Evolutionary conservation across 2,329 filamentous ascomycete species (phyloP), one percentile per base, ranked within the genome.

Genomic region (Tolypocladium amazonense): DNA sequence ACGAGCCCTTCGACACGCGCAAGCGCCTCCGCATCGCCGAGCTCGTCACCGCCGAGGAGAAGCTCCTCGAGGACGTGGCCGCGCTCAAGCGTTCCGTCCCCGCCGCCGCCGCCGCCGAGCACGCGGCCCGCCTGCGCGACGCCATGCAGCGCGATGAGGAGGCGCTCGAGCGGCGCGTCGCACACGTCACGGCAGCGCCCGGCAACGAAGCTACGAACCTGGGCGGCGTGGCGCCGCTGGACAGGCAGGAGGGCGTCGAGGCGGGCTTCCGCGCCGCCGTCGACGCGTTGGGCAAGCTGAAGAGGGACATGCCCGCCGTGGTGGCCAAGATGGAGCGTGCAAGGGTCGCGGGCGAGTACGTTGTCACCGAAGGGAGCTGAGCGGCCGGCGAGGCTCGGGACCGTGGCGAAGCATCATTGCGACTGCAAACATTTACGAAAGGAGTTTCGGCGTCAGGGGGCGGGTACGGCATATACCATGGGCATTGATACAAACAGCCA

Each of bases 311-410:
- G 80, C 83, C 85, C 20, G 78, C 81, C 25, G 80, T 81, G 4
- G 82, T 85, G 66, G 85, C 85, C 58, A 82, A 78, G 70, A 86
- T 87, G 81, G 84, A 87, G 75, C 77, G 84, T 70, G 85, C 85
- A 60, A 76, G 81, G 62, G 78, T 81, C 20, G 85, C 83, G 27
- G 82, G 80, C 20, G 77, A 82, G 64, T 86, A 86, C 69, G 81
- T 83, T 9, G 74, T 81, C 30, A 68, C 68, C 33, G 66, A 69
- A 39, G 66, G 68, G 23, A 64, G 67, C 60, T 71, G 65, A 68
- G 14, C 9, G 35, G 33, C 37, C 18, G 54, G 1, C 20, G 6
- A 27, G 6, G 14, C n/a, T 20, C 43, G 23, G 4, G 43, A 11
- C 9, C 20, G 20, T 23, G 30, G 20, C 20, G 50, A 15, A 14